Percentiles rank a stretch among this genome's conserved stretches.
phyloP scores from a whole-genome alignment of 371 early-diverging fungal genomes.

The Apophysomyces elegans region DNA sequence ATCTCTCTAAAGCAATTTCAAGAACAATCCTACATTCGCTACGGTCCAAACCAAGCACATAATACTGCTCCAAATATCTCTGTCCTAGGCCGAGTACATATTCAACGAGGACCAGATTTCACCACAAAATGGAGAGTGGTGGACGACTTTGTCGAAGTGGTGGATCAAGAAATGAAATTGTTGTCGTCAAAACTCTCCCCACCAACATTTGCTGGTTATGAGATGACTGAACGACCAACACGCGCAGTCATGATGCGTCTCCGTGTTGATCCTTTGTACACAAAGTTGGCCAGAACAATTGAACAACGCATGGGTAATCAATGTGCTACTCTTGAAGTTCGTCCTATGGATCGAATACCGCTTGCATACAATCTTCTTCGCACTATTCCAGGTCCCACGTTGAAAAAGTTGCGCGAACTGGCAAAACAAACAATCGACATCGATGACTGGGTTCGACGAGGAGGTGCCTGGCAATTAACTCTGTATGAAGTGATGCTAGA shows the following conservation, averaged over 20 bases:
- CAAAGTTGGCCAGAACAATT: conserved; percentile 20
- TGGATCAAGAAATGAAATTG: conserved; percentile 22
- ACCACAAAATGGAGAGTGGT: conserved; percentile 31
- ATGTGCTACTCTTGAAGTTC: conserved; percentile 22
- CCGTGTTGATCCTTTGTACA: conserved; percentile 20
- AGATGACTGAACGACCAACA: conserved; percentile 31
- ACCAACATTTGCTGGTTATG: conserved; percentile 33
- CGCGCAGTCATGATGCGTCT: conserved; percentile 30
- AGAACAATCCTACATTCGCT: conserved; percentile 27
- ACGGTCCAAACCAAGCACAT: conserved; percentile 42
- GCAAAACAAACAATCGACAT: conserved; percentile 33
- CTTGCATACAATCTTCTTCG: conserved; percentile 36
- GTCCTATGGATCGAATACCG: conserved; percentile 30
- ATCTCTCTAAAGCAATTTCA: conserved; percentile 31
- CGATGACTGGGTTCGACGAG: conserved; percentile 34
- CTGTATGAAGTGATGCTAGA: conserved; percentile 41
- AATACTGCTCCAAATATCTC: conserved; percentile 31
- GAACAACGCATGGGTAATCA: conserved; percentile 19
- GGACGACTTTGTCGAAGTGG: conserved; percentile 18
- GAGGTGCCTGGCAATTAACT: conserved; percentile 32
- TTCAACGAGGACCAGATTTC: conserved; percentile 30
- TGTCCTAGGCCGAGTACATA: conserved; percentile 25
- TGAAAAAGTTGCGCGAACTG: conserved; percentile 29
- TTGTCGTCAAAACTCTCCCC: conserved; percentile 13
- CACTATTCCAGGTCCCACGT: conserved; percentile 21